Conservation (phyloP, 2,329 filamentous ascomycete genomes). For the Domatiomyces catenatus region DNA sequence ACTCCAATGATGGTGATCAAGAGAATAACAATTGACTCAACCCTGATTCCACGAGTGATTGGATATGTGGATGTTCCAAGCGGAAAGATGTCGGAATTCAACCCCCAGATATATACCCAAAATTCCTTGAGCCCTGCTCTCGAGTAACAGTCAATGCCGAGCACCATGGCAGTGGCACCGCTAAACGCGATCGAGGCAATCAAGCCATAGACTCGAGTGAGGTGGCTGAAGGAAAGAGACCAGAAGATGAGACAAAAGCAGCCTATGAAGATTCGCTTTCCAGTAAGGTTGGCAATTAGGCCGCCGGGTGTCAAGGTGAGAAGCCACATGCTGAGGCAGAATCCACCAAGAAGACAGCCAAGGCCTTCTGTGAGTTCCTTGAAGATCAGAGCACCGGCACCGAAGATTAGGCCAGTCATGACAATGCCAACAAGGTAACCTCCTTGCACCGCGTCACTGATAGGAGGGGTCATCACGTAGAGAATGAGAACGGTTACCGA, state of each 20-base stretch:
- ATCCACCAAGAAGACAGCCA: constrained; percentile 77
- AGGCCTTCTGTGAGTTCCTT: constrained; percentile 68
- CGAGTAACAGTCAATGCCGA: constrained; percentile 85
- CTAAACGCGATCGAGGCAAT: constrained; percentile 65
- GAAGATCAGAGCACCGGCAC: constrained; percentile 61
- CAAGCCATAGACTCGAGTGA: constrained; percentile 62
- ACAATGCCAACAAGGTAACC: constrained; percentile 70
- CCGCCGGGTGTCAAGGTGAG: constrained; percentile 63
- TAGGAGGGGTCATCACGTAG: constrained; percentile 71
- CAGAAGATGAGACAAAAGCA: constrained; percentile 54
- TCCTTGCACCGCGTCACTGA: constrained; percentile 62
- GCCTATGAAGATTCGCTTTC: constrained; percentile 61
- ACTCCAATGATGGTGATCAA: constrained; percentile 61
- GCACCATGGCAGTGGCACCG: constrained; percentile 60
- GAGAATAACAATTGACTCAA: constrained; percentile 65
- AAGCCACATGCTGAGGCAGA: constrained; percentile 81
- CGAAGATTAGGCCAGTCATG: constrained; percentile 58
- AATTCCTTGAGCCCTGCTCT: constrained; percentile 88
- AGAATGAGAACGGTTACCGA: constrained; percentile 66
- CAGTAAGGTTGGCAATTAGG: constrained; percentile 45
- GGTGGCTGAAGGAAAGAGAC: constrained; percentile 60
- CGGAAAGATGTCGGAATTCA: constrained; percentile 71
- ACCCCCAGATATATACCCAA: constrained; percentile 77
- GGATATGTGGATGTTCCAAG: constrained; percentile 64
- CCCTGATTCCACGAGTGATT: constrained; percentile 68